Evolutionary conservation across 768 basidiomycete genomes (phyloP).

Genomic region (Mrakia gelida): DNA sequence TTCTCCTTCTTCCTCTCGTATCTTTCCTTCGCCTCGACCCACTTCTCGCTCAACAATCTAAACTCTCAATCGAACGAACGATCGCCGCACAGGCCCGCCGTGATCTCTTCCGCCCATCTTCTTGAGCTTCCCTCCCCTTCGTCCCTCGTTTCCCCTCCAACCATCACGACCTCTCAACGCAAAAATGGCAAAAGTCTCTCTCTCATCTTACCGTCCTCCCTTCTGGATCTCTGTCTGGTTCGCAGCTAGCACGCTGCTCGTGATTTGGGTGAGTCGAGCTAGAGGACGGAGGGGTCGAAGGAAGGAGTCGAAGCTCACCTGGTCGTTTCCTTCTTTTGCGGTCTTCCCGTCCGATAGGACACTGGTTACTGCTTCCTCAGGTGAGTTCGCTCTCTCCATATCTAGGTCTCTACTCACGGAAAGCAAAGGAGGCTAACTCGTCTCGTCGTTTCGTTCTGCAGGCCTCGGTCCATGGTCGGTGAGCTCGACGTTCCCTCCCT

Average conservation of each 20-base stretch:
- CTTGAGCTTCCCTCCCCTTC: neutral
- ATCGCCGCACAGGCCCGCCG: too few relatives aligned
- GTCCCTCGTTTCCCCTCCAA: neutral
- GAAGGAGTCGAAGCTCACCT: neutral
- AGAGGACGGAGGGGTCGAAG: neutral
- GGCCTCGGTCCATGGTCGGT: conserved; percentile 14
- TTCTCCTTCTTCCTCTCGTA: too few relatives aligned
- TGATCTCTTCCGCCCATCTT: too few relatives aligned
- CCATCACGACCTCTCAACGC: neutral
- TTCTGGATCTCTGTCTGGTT: conserved; percentile 42
- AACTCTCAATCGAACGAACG: too few relatives aligned
- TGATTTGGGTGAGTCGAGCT: conserved; percentile 36
- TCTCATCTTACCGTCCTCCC: conserved; percentile 27
- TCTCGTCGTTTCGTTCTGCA: neutral
- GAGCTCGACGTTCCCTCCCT: neutral
- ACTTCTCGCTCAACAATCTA: too few relatives aligned
- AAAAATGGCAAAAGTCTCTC: too few relatives aligned
- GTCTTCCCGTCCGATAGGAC: neutral
- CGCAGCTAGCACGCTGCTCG: conserved; percentile 38
- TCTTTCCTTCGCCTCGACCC: too few relatives aligned
- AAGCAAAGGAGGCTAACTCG: neutral
- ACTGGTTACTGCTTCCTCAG: conserved; percentile 1
- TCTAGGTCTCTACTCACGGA: neutral
- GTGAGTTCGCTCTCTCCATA: neutral
- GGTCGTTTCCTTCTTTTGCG: neutral